These are phyloP conservation scores for Pichia rugopelliculosa DNA, from an alignment of 805 yeast species.

Conservation along the genomic window DNA sequence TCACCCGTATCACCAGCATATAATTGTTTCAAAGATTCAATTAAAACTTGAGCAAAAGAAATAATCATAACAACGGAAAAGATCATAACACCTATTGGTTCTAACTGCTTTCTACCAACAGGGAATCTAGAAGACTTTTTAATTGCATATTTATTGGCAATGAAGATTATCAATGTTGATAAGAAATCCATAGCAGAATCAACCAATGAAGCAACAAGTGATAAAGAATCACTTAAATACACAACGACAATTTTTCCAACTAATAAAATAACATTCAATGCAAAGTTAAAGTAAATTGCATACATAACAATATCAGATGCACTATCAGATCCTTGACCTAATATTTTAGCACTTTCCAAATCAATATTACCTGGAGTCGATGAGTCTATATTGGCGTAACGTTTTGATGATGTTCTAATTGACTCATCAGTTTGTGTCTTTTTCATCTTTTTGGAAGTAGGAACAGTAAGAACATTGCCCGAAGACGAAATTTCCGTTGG, in stretches of 20 bases:
- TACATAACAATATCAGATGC: slow-evolving; percentile 33
- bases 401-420: not conserved
- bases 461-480: not conserved
- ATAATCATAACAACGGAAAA: slow-evolving; percentile 65
- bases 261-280: slow-evolving; percentile 50
- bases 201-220: slow-evolving; percentile 70
- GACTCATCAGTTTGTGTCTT: not conserved
- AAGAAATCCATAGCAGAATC: slow-evolving; percentile 70
- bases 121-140: slow-evolving; percentile 41
- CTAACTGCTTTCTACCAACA: slow-evolving; percentile 63
- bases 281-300: slow-evolving; percentile 60
- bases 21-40: slow-evolving; percentile 49
- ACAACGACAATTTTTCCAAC: slow-evolving; percentile 56
- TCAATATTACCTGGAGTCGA: slow-evolving; percentile 54
- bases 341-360: slow-evolving; percentile 46
- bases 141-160: slow-evolving; percentile 46
- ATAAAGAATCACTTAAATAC: slow-evolving; percentile 59
- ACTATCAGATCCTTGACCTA: slow-evolving; percentile 41
- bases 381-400: not conserved
- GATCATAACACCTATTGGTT: slow-evolving; percentile 71
- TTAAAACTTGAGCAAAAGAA: slow-evolving; percentile 66
- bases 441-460: not conserved
- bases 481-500: not conserved
- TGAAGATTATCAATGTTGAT: slow-evolving; percentile 65
- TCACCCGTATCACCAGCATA: slow-evolving; percentile 27